Conservation (phyloP, 2,329 filamentous ascomycete genomes). For the Akanthomyces dipterigenus region DNA sequence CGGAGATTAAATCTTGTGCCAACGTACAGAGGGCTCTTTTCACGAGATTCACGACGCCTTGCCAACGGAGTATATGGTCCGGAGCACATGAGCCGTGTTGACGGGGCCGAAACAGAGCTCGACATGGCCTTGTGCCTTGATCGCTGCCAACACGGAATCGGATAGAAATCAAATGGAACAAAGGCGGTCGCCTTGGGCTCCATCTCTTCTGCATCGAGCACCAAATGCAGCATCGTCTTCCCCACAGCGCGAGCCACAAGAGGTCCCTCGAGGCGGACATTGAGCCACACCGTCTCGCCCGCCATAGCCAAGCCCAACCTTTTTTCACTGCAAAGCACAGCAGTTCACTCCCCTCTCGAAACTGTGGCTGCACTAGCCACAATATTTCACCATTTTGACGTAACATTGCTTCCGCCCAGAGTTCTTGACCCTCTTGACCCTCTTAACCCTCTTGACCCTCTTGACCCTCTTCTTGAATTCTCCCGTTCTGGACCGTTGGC, state of each 20-base stretch:
- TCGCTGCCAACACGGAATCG: background rate
- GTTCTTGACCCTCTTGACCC: too few relatives aligned
- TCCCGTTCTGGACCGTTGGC: background rate
- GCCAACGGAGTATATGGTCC: background rate
- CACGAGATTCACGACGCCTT: background rate
- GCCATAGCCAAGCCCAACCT: background rate
- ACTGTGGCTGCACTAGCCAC: background rate
- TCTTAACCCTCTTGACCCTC: too few relatives aligned
- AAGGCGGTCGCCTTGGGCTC: background rate
- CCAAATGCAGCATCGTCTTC: background rate
- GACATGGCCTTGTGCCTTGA: background rate
- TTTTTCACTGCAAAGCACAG: background rate
- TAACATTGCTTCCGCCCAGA: background rate
- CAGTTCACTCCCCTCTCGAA: too few relatives aligned
- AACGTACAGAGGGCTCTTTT: too few relatives aligned
- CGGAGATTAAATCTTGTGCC: too few relatives aligned
- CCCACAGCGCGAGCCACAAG: background rate
- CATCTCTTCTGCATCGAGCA: background rate
- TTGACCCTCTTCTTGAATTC: background rate
- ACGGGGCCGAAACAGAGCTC: too few relatives aligned
- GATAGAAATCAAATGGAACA: background rate
- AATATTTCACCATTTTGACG: background rate
- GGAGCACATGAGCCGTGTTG: background rate
- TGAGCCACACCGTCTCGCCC: conserved; percentile 1
- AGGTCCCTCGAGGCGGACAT: background rate